These are phyloP conservation scores for Euphrasia arctica DNA, from an alignment of 305 asterid genomes.

Conservation along the genomic window DNA sequence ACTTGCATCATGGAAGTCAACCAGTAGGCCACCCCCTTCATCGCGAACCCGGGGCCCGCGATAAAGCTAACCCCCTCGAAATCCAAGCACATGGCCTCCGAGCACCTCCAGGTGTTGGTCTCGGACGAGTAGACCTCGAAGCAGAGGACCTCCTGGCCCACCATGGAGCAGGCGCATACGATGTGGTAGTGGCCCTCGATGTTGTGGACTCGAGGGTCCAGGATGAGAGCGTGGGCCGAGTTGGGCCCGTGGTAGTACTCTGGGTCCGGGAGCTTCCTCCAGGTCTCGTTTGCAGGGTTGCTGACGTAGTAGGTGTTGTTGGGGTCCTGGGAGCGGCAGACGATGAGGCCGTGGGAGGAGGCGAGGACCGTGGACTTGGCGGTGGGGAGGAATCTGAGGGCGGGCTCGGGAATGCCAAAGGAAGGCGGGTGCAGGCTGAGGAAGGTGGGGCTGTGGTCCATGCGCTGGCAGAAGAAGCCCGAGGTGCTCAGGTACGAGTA, in stretches of 20 bases:
- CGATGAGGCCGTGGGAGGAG: constrained; percentile 47
- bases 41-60: constrained; percentile 29
- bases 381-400: constrained; percentile 31
- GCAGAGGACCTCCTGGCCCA: constrained; percentile 21
- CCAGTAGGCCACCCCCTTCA: constrained; percentile 40
- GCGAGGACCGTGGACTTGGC: constrained; percentile 13
- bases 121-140: constrained; percentile 43
- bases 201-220: constrained; percentile 38
- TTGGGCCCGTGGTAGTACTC: constrained; percentile 29
- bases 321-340: constrained; percentile 24
- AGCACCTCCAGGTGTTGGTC: constrained; percentile 32
- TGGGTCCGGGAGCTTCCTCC: constrained; percentile 35
- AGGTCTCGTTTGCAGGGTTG: constrained; percentile 39
- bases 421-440: constrained; percentile 24
- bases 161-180: constrained; percentile 33
- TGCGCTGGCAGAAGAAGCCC: constrained; percentile 33
- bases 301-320: constrained; percentile 31
- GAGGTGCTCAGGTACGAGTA: constrained; percentile 27
- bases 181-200: constrained; percentile 32
- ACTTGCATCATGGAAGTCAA: constrained; percentile 23
- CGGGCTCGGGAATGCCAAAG: constrained; percentile 37
- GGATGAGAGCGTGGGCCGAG: constrained; percentile 41
- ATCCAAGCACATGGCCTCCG: constrained; percentile 25
- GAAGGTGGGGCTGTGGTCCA: constrained; percentile 12
- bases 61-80: constrained; percentile 14